These are phyloP conservation scores for Penicillium sp. DNA, from an alignment of 2,329 filamentous ascomycete species.

Conservation along the genomic window DNA sequence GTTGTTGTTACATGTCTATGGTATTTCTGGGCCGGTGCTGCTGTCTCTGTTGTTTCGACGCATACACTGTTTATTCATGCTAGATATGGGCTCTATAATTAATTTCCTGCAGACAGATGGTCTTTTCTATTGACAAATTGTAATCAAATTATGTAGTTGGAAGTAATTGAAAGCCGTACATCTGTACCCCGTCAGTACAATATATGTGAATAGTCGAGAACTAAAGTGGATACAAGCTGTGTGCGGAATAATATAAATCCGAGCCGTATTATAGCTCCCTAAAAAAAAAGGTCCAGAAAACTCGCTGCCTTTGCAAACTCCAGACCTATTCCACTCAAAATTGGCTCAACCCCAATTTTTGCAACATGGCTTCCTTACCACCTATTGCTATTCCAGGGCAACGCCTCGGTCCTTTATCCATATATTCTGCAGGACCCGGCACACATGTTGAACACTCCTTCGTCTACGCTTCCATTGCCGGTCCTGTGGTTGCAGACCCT, in stretches of 20 bases:
- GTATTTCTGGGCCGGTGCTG: constrained; percentile 18
- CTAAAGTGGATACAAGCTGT: background rate
- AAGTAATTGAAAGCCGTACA: background rate
- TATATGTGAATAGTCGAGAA: background rate
- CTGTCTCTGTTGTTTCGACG: constrained; percentile 23
- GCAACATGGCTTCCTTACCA: constrained; percentile 31
- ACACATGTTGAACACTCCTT: constrained; percentile 75
- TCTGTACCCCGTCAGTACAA: background rate
- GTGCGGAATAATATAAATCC: constrained; percentile 15
- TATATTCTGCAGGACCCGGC: constrained; percentile 72
- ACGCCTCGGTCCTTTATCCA: constrained; percentile 64
- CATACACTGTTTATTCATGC: constrained; percentile 30
- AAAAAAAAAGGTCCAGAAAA: constrained; percentile 15
- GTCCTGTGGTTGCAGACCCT: constrained; percentile 59
- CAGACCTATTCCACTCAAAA: background rate
- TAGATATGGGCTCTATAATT: constrained; percentile 29
- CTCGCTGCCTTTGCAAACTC: constrained; percentile 1
- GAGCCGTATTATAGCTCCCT: constrained; percentile 13
- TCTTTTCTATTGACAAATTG: background rate
- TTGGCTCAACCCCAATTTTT: constrained; percentile 29
- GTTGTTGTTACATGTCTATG: constrained; percentile 18
- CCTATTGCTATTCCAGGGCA: constrained; percentile 75
- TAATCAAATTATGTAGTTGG: background rate
- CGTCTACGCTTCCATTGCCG: constrained; percentile 79
- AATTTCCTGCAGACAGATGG: constrained; percentile 4